phyloP scores from a whole-genome alignment of 352 stramenopile species.

The Phytopythium cucurbitacearum region DNA sequence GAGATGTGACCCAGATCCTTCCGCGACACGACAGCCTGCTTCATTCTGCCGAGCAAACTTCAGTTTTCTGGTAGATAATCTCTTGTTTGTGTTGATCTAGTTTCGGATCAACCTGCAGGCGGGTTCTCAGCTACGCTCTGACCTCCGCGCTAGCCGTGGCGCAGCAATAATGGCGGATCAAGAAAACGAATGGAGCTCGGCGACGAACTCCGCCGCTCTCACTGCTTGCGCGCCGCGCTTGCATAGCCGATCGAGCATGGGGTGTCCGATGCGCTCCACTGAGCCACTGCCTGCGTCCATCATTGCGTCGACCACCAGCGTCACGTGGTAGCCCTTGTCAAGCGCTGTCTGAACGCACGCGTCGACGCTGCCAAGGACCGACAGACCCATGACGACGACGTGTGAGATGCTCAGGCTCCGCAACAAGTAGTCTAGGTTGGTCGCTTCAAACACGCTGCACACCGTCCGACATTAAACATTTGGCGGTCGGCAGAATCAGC shows the following conservation, averaged over 20 bases:
- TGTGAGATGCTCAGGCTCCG: conserved; percentile 84
- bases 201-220: conserved; percentile 18
- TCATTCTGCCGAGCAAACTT: too few species aligned
- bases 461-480: conserved; percentile 6
- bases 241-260: conserved; percentile 19
- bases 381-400: conserved; percentile 81
- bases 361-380: conserved; percentile 79
- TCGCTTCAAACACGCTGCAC: conserved; percentile 78
- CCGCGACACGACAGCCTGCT: too few species aligned
- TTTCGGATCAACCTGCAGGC: too few species aligned
- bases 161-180: conserved; percentile 5
- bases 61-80: too few species aligned
- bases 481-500: neutral
- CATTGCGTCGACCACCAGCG: conserved; percentile 75
- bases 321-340: conserved; percentile 87
- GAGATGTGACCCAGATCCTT: too few species aligned
- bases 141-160: too few species aligned
- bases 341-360: conserved; percentile 77
- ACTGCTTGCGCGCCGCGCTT: conserved; percentile 29
- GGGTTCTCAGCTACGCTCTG: too few species aligned
- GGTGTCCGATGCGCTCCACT: conserved; percentile 1
- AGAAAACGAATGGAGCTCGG: conserved; percentile 32
- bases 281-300: conserved; percentile 1
- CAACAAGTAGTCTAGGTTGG: conserved; percentile 88
- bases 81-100: too few species aligned